Percentiles rank a stretch among this genome's conserved stretches.
Evolutionary conservation across 129 eudicot species (phyloP).

Genomic region (Artemisia tridentata): DNA sequence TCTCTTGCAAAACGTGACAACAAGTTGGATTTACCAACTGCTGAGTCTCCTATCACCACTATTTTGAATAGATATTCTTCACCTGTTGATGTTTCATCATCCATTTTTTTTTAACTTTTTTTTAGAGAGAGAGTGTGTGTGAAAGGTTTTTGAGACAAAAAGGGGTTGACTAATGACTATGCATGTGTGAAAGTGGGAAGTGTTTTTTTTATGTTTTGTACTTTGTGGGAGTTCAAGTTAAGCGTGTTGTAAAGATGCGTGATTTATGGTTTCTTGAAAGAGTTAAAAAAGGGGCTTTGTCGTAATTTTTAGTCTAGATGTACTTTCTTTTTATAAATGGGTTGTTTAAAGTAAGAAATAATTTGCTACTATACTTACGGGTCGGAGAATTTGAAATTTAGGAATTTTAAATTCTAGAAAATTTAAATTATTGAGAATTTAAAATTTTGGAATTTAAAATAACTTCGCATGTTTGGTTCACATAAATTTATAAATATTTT

Average conservation of each 20-base stretch:
- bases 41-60: conserved; percentile 91
- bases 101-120: conserved; percentile 26
- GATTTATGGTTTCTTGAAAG: conserved; percentile 35
- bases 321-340: too few species aligned
- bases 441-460: too few species aligned
- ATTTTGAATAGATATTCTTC: conserved; percentile 93
- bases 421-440: too few species aligned
- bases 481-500: too few species aligned
- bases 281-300: too few species aligned
- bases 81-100: conserved; percentile 48
- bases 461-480: too few species aligned
- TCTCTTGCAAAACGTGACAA: conserved; percentile 71
- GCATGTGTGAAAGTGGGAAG: not conserved
- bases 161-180: conserved; percentile 20
- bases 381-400: too few species aligned
- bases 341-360: too few species aligned
- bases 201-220: not conserved
- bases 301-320: too few species aligned
- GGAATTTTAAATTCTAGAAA: too few species aligned
- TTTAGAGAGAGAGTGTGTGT: not conserved
- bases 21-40: conserved; percentile 78
- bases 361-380: too few species aligned
- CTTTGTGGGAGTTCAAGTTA: conserved; percentile 22
- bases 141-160: not conserved
- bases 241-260: conserved; percentile 33